Evolutionary conservation across 2,329 filamentous ascomycete species (phyloP).

Genomic region (Aspergillus terreus): DNA sequence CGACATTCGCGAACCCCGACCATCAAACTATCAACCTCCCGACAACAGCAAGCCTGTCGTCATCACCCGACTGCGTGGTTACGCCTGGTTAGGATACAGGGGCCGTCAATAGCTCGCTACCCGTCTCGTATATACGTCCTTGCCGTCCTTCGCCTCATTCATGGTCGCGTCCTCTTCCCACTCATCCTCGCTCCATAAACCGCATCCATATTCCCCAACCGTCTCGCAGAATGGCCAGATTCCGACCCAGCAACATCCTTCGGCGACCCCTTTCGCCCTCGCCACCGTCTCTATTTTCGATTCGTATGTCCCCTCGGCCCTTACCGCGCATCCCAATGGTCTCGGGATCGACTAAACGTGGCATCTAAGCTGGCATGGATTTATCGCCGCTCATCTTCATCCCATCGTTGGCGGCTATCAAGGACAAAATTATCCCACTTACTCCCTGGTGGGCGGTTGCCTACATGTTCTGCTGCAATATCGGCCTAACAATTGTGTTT

Average conservation of each 20-base stretch:
- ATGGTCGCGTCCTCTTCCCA: conserved; percentile 21
- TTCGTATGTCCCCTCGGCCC: conserved; percentile 63
- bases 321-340: not conserved
- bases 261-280: conserved; percentile 93
- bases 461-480: conserved; percentile 79
- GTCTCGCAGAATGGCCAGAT: conserved; percentile 45
- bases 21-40: no score
- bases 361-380: conserved; percentile 84
- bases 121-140: conserved; percentile 4
- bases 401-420: conserved; percentile 69
- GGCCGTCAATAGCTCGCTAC: conserved; percentile 4
- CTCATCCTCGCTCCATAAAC: conserved; percentile 19
- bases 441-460: conserved; percentile 88
- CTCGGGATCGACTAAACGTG: conserved; percentile 9
- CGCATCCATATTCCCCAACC: conserved; percentile 15
- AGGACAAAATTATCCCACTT: conserved; percentile 65
- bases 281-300: conserved; percentile 85
- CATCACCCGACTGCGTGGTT: conserved; percentile 2
- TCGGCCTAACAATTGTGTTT: conserved; percentile 76
- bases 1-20: not conserved
- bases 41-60: conserved; percentile 6
- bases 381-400: conserved; percentile 86
- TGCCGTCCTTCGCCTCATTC: conserved; percentile 14
- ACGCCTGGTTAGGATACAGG: conserved; percentile 4
- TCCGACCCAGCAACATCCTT: conserved; percentile 88